These are phyloP conservation scores for Starmera amethionina DNA, from an alignment of 805 yeast species.

Conservation along the genomic window DNA sequence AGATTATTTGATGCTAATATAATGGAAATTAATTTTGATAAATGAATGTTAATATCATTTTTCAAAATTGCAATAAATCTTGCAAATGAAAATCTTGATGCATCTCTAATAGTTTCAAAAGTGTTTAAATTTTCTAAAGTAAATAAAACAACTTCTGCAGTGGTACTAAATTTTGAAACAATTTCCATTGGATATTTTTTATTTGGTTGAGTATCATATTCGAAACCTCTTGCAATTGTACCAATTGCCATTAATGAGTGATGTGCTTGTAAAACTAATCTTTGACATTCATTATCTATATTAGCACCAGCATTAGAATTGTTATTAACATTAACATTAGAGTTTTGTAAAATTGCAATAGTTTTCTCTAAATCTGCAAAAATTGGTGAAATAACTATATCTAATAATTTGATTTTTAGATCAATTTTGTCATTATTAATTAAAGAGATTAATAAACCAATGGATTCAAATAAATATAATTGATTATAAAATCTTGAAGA, in stretches of 20 bases:
- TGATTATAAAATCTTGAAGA: slow-evolving; percentile 65
- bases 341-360: slow-evolving; percentile 30
- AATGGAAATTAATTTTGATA: slow-evolving; percentile 64
- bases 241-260: slow-evolving; percentile 85
- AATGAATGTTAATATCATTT: slow-evolving; percentile 35
- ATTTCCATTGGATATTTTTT: slow-evolving; percentile 25
- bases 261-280: slow-evolving; percentile 63
- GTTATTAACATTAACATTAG: slow-evolving; percentile 8
- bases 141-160: slow-evolving; percentile 75
- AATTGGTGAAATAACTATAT: slow-evolving; percentile 63
- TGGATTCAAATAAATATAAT: slow-evolving; percentile 73
- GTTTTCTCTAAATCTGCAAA: slow-evolving; percentile 63
- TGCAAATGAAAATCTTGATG: slow-evolving; percentile 80
- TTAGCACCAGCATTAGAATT: slow-evolving; percentile 1
- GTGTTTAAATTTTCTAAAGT: slow-evolving; percentile 69
- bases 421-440: slow-evolving; percentile 35
- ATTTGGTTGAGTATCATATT: slow-evolving; percentile 18
- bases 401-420: slow-evolving; percentile 36
- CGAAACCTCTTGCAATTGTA: slow-evolving; percentile 81
- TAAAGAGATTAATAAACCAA: slow-evolving; percentile 63
- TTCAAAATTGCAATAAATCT: slow-evolving; percentile 73
- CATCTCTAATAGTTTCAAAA: slow-evolving; percentile 66
- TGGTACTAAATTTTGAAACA: slow-evolving; percentile 46
- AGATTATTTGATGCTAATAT: slow-evolving; percentile 49
- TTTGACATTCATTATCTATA: slow-evolving; percentile 25